Evolutionary conservation across 1,284 basidiomycete species (phyloP), one percentile per base, ranked within the genome.

Genomic region (Rugosomyces carneus): DNA sequence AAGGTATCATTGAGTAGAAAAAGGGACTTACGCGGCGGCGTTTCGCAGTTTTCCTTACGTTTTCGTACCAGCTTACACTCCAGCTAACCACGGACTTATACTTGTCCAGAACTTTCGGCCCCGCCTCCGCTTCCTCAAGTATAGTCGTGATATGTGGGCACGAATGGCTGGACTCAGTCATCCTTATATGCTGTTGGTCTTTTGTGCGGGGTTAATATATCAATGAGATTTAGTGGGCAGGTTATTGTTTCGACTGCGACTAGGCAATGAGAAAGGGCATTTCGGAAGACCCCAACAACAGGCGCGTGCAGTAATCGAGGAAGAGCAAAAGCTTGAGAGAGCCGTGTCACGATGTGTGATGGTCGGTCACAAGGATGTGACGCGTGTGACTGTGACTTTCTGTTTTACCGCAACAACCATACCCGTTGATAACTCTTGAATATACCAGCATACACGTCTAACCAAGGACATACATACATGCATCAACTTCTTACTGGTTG

Each of bases 61-160:
- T 59, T 42, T 71, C 63, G 13, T 57, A 59, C 29, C 70, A 64
- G 45, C 65, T 59, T 10, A 66, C 61, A 45, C 64, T 66, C 73
- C 73, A 76, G 5, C 65, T 53, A 13, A 74, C 59, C 3, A 73
- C 67, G 2, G 62, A 63, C 23, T 59, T 62, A 49, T 69, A 75
- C 49, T 70, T 73, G 19, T 49, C 49, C 15, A 67, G 42, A 24
- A 69, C 50, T 1, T 51, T 50, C 37, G 51, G 53, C 18, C 56
- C 49, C 3, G 50, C 21, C n/a, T 52, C 55, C 5, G 46, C 52
- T 9, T 64, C 60, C 5, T 50, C 57, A 6, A 71, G 49, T 9
- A 59, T 53, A 20, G 46, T 49, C 37, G 50, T 48, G 27, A 75
- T 60, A 53, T 76, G 73, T n/a, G 65, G 55, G 50, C 73, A 76